Percentiles rank a stretch among this genome's conserved stretches.
These are phyloP conservation scores for Chrysoporthe austroafricana DNA, from an alignment of 2,329 filamentous ascomycete genomes.

Conservation along the genomic window DNA sequence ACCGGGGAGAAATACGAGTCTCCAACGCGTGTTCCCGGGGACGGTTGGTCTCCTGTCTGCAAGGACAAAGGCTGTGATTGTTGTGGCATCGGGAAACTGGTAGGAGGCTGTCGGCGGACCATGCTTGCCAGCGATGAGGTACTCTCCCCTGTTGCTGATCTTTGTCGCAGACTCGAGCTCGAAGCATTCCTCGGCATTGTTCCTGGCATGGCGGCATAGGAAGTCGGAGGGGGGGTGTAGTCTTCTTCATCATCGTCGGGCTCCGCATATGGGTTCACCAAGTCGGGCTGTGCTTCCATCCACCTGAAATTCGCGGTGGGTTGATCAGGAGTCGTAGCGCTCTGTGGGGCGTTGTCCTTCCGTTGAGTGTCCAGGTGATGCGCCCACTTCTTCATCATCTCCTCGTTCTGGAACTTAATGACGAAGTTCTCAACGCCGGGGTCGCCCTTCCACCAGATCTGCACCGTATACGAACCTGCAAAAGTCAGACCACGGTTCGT, in stretches of 20 bases:
- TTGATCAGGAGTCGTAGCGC: constrained; percentile 51
- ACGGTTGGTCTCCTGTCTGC: constrained; percentile 59
- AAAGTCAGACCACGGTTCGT: constrained; percentile 36
- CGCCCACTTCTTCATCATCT: constrained; percentile 92
- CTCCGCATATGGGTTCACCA: constrained; percentile 82
- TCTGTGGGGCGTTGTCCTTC: constrained; percentile 59
- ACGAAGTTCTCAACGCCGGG: constrained; percentile 95
- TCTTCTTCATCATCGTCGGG: constrained; percentile 67
- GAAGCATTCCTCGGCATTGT: constrained; percentile 70
- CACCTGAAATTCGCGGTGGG: constrained; percentile 77
- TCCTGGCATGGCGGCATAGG: constrained; percentile 39
- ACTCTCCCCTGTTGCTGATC: constrained; percentile 77
- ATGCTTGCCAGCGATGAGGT: constrained; percentile 60
- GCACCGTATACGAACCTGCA: constrained; percentile 86
- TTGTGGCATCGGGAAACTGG: constrained; percentile 68
- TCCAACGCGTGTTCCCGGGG: constrained; percentile 64
- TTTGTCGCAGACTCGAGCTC: constrained; percentile 73
- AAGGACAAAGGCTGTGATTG: constrained; percentile 66
- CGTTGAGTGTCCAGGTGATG: constrained; percentile 77
- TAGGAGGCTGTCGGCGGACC: constrained; percentile 61
- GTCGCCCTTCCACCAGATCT: constrained; percentile 99
- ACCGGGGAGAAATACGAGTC: constrained; percentile 95
- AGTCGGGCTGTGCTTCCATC: constrained; percentile 68
- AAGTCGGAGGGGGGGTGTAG: constrained; percentile 31
- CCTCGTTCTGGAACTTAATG: constrained; percentile 90